These are phyloP conservation scores for Melanogaster broomeanus DNA, from an alignment of 768 basidiomycete genomes.

Conservation along the genomic window DNA sequence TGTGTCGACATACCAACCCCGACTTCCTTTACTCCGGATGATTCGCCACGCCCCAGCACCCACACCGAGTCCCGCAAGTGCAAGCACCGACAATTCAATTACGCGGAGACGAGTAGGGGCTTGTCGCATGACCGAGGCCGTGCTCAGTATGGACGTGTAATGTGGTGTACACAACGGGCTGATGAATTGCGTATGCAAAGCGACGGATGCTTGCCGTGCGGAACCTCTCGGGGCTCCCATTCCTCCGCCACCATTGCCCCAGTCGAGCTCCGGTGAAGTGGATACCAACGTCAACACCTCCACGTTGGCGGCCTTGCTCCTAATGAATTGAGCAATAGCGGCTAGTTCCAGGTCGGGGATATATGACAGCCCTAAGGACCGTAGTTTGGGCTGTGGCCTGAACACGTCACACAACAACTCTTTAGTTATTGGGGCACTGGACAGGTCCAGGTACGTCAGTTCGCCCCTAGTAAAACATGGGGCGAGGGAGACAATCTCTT, in stretches of 20 bases:
- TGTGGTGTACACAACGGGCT: slow-evolving; percentile 80
- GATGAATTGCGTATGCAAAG: slow-evolving; percentile 77
- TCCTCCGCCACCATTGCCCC: slow-evolving; percentile 40
- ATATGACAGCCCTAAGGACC: slow-evolving; percentile 89
- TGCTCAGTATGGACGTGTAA: slow-evolving; percentile 58
- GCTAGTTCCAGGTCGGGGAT: slow-evolving; percentile 71
- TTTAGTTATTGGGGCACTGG: slow-evolving; percentile 72
- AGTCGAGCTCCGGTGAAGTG: slow-evolving; percentile 76
- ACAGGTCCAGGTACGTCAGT: slow-evolving; percentile 88
- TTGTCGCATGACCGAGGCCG: slow-evolving; percentile 30
- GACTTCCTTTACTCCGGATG: slow-evolving; percentile 87
- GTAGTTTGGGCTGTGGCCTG: slow-evolving; percentile 68
- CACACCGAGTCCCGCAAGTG: slow-evolving; percentile 71
- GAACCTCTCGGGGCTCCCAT: slow-evolving; percentile 36
- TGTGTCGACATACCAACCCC: slow-evolving; percentile 94
- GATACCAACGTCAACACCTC: slow-evolving; percentile 84
- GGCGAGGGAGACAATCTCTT: slow-evolving; percentile 64
- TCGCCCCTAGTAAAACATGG: slow-evolving; percentile 78
- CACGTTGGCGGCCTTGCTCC: slow-evolving; percentile 66
- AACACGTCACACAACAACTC: slow-evolving; percentile 51
- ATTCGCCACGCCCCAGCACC: slow-evolving; percentile 88
- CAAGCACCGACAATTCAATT: slow-evolving; percentile 75
- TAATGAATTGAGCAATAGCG: slow-evolving; percentile 68
- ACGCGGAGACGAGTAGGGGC: slow-evolving; percentile 78
- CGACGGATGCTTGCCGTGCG: slow-evolving; percentile 69